Conservation (phyloP, 1,284 basidiomycete species). For the Malassezia globosa region DNA sequence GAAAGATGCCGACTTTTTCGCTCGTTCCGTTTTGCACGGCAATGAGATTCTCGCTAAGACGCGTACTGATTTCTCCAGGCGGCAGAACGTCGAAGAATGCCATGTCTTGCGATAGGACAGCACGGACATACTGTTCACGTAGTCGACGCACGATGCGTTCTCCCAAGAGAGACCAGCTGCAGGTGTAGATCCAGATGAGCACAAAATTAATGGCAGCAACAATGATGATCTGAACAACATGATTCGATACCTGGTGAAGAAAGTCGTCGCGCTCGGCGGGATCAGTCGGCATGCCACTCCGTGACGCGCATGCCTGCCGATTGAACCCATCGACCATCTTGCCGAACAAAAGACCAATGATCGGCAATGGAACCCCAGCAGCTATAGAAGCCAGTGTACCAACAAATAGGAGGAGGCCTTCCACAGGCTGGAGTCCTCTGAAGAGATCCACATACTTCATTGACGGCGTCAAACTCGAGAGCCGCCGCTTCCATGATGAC, state of each 20-base stretch:
- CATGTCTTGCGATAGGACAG: constrained; percentile 50
- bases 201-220: constrained; percentile 36
- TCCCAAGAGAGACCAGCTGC: constrained; percentile 33
- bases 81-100: constrained; percentile 34
- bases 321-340: constrained; percentile 39
- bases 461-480: background rate
- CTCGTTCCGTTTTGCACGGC: constrained; percentile 36
- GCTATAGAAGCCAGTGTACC: constrained; percentile 30
- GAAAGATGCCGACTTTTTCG: constrained; percentile 36
- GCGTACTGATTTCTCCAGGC: constrained; percentile 30
- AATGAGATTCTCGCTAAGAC: constrained; percentile 27
- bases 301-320: constrained; percentile 16
- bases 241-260: constrained; percentile 23
- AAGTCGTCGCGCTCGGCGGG: constrained; percentile 21
- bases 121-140: constrained; percentile 49
- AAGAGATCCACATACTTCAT: constrained; percentile 25
- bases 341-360: constrained; percentile 37
- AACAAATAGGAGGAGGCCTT: constrained; percentile 21
- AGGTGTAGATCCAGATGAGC: constrained; percentile 38
- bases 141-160: constrained; percentile 33
- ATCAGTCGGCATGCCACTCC: background rate
- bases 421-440: constrained; percentile 17
- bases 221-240: constrained; percentile 30
- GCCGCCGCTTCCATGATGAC: background rate
- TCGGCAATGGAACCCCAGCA: constrained; percentile 32